These are phyloP conservation scores for Hemileccinum rubropunctum DNA, from an alignment of 768 basidiomycete species.

Conservation along the genomic window DNA sequence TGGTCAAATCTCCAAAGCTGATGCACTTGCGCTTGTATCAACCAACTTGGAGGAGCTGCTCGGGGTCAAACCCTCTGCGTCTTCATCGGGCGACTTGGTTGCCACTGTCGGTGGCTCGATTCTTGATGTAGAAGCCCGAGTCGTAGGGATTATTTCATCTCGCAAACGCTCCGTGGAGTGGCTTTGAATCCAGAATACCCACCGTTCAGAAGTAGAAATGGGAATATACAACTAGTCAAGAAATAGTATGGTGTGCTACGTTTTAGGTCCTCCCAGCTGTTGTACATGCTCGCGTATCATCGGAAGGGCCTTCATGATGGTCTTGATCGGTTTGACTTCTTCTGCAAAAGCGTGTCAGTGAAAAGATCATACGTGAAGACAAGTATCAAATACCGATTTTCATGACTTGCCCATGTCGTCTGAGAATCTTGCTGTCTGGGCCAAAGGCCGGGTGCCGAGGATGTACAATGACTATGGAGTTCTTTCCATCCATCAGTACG, in stretches of 20 bases:
- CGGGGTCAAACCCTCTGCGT: constrained; percentile 17
- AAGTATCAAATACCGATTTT: constrained; percentile 52
- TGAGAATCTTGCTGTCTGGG: constrained; percentile 41
- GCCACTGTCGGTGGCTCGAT: constrained; percentile 52
- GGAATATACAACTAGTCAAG: constrained; percentile 7
- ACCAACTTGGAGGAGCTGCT: constrained; percentile 52
- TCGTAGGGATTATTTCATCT: constrained; percentile 54
- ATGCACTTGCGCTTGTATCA: constrained; percentile 53
- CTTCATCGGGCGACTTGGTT: constrained; percentile 50
- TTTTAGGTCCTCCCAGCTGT: constrained; percentile 17
- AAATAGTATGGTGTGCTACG: constrained; percentile 7
- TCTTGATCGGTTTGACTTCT: constrained; percentile 69
- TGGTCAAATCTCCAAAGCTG: constrained; percentile 38
- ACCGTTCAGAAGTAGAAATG: constrained; percentile 1
- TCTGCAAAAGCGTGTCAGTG: constrained; percentile 37
- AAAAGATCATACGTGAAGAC: not conserved
- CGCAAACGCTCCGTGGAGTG: constrained; percentile 49
- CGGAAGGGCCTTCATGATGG: constrained; percentile 67
- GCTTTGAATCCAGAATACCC: constrained; percentile 25
- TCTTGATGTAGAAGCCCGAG: constrained; percentile 45
- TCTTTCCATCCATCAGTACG: constrained; percentile 40
- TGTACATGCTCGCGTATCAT: constrained; percentile 58
- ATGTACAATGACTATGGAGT: constrained; percentile 71
- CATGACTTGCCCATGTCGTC: constrained; percentile 63
- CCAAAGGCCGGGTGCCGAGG: constrained; percentile 51